Evolutionary conservation across 345 rosid species (phyloP).

Genomic region (Moricandia moricandioides): DNA sequence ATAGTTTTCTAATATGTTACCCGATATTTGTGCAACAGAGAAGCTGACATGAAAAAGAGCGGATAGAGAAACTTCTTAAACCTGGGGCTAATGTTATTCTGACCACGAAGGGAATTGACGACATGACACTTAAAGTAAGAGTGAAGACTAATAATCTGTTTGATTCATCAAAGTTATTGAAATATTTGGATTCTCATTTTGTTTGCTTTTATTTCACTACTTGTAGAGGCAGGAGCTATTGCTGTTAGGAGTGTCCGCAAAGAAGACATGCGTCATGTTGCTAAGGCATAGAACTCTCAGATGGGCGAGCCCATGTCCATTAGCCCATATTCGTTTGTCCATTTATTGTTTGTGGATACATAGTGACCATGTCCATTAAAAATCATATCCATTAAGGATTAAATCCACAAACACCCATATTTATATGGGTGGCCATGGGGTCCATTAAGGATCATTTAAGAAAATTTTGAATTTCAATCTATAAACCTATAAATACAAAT

Average conservation of each 20-base stretch:
- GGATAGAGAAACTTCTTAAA: constrained; percentile 86
- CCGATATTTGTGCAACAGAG: constrained; percentile 48
- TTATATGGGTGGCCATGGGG: no score
- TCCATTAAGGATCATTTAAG: no score
- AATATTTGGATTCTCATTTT: background rate
- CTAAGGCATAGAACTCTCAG: constrained; percentile 37
- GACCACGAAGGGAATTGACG: constrained; percentile 97
- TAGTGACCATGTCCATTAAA: no score
- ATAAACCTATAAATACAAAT: no score
- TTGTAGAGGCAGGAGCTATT: constrained; percentile 95
- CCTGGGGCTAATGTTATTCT: constrained; percentile 95
- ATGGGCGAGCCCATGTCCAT: no score
- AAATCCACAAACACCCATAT: no score
- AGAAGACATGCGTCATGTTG: constrained; percentile 97
- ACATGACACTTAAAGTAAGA: constrained; percentile 92
- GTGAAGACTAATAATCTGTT: background rate
- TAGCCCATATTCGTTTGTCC: no score
- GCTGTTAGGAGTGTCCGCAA: constrained; percentile 95
- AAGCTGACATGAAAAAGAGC: constrained; percentile 93
- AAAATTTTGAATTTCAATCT: no score
- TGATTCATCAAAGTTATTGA: background rate
- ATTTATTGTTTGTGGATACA: no score
- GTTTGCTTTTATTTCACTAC: constrained; percentile 53
- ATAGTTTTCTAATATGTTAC: background rate
- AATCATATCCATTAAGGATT: no score